Base-by-base conservation (phyloP, 495 filamentous ascomycete genomes). In the Pseudomonodictys pantanalensis region DNA sequence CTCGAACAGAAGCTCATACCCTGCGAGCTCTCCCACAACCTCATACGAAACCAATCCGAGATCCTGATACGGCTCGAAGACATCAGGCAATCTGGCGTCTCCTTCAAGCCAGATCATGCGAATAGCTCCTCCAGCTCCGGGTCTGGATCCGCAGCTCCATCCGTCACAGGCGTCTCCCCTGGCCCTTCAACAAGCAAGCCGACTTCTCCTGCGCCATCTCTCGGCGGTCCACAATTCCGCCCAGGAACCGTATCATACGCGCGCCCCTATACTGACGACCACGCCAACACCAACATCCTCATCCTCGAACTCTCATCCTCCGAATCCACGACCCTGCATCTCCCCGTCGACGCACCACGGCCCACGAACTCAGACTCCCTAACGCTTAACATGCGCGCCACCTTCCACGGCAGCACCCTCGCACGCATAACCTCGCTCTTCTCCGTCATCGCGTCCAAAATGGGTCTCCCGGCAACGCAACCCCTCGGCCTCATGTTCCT, bases 1-100 rank as follows among this genome's bases (percentile, higher is more conserved):
- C 71, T 96, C 0, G 93, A 97, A 72, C 92, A 98, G 72, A 84
- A 83, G 52, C 75, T 98, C 10, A 90, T 97, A 38, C 82, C 88
- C 0, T 87, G 92, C 67, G 71, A 82, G 26, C 88, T 95, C 48
- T 82, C 79, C 45, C 90, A 83, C 74, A 96, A 97, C 60, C 81
- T 86, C 26, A 73, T 80, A 23, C 80, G 84, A 2, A 73, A 78
- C 9, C 76, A 78, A 17, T 78, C 84, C 0, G 93, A 98, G 73
- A 96, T 98, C 23, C 73, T 86, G 29, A 79, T 98, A 56, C 79
- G 88, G 4, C 75, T 98, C 9, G 84, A 92, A 64, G 90, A 98
- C 64, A 82, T 98, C 8, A 81, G 90, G 24, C 90, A 92, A 56
- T 89, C 86, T 3, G 91, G 92, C 3, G 78, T 97, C 38, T 83